phyloP scores from a whole-genome alignment of 2,329 filamentous ascomycete genomes.

The Aspergillus jensenii region DNA sequence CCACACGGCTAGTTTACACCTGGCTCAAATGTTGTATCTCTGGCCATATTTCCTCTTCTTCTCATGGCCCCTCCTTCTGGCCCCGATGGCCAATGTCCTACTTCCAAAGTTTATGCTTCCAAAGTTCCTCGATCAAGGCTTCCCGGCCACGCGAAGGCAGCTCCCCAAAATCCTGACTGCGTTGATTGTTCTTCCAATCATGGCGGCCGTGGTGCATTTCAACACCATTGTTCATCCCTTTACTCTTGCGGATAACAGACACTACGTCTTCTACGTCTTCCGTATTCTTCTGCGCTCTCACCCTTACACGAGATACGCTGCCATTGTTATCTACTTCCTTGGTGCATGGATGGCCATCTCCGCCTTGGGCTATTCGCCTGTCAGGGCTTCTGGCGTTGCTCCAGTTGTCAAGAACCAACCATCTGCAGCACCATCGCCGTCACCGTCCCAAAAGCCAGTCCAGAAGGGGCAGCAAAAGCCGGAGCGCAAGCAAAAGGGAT shows the following conservation, averaged over 20 bases:
- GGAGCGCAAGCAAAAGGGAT: conserved; percentile 21
- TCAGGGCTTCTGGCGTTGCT: conserved; percentile 21
- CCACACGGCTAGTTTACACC: conserved; percentile 83
- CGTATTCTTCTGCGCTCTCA: conserved; percentile 73
- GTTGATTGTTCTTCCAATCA: conserved; percentile 39
- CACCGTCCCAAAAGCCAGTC: neutral
- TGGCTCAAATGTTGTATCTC: conserved; percentile 92
- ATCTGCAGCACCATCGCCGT: conserved; percentile 7
- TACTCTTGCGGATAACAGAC: conserved; percentile 91
- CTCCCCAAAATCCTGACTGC: conserved; percentile 42
- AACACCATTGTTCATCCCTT: conserved; percentile 97
- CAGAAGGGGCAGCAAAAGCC: conserved; percentile 18
- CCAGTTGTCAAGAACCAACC: conserved; percentile 15
- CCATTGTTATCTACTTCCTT: conserved; percentile 68
- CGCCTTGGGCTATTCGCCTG: conserved; percentile 52
- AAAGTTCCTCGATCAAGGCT: conserved; percentile 33
- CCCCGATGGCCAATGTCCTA: conserved; percentile 49
- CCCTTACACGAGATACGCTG: conserved; percentile 62
- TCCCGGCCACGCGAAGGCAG: conserved; percentile 30
- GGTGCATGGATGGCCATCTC: conserved; percentile 69
- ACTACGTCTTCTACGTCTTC: conserved; percentile 98
- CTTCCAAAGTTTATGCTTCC: conserved; percentile 34
- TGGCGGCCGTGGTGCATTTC: conserved; percentile 61
- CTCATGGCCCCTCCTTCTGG: conserved; percentile 73
- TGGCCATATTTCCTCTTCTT: conserved; percentile 91